Conservation (phyloP, 139 green algal genomes). For the Picochlorum sp. region DNA sequence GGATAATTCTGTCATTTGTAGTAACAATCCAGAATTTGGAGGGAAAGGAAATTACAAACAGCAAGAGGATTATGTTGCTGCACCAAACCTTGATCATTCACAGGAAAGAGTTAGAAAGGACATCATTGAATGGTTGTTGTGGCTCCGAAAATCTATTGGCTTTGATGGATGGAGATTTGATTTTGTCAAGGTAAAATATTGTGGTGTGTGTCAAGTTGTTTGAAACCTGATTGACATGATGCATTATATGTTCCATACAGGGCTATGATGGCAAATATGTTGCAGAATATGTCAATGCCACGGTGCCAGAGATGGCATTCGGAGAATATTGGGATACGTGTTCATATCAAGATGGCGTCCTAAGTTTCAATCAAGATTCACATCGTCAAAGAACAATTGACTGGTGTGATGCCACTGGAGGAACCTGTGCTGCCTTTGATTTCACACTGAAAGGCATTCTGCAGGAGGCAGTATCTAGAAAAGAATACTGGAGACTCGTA, state of each 20-base stretch:
- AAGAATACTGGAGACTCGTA: constrained; percentile 93
- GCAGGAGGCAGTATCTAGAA: constrained; percentile 80
- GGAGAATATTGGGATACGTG: constrained; percentile 95
- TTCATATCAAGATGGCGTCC: constrained; percentile 86
- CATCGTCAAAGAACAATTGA: constrained; percentile 86
- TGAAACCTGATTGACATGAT: not conserved
- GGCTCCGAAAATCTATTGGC: constrained; percentile 74
- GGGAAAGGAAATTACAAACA: constrained; percentile 67
- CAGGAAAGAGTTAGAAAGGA: constrained; percentile 70
- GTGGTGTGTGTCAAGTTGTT: not conserved
- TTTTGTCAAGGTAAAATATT: constrained; percentile 67
- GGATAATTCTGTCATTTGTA: constrained; percentile 72
- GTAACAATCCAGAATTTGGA: constrained; percentile 78
- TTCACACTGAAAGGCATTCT: constrained; percentile 87
- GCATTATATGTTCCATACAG: not conserved
- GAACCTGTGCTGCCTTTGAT: constrained; percentile 85
- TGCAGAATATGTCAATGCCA: constrained; percentile 74
- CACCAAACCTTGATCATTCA: constrained; percentile 93
- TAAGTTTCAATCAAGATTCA: constrained; percentile 93
- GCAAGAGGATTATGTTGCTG: constrained; percentile 80
- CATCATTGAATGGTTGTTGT: constrained; percentile 79
- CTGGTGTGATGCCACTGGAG: constrained; percentile 86
- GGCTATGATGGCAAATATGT: constrained; percentile 47
- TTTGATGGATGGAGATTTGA: constrained; percentile 95
- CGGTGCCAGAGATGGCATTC: constrained; percentile 79